Base-by-base conservation (phyloP, 2,329 filamentous ascomycete genomes). In the Beauveria asiatica region DNA sequence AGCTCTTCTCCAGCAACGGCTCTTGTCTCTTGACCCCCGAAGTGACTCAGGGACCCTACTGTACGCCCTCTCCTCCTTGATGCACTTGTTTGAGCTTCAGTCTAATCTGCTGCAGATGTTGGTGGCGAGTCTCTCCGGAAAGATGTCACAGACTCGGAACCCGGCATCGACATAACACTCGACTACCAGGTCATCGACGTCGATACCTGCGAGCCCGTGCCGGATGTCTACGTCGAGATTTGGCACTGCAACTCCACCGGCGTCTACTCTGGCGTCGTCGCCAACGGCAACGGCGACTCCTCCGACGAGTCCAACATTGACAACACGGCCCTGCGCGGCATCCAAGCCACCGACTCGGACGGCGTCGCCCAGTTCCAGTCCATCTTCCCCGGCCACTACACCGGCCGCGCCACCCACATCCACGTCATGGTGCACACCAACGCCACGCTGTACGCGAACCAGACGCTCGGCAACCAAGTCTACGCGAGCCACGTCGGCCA, bases 401-500 rank as follows among this genome's bases (percentile, higher is more conserved):
- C 67, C 9, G 70, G 73, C 5, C 76, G 80, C 2, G 72, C 78
- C 5, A 77, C 72, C 2, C 80, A 83, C 64, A 78, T 79, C 16
- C 80, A 82, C 62, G 57, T 74, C 39, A 64, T 74, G 52, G 69
- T 77, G 75, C 69, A 75, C 63, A 65, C 70, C 52, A 73, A 73
- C 55, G 71, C 71, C 3, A 71, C 70, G 9, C 61, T 69, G 3
- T 64, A 69, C 17, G 51, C 65, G 37, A 75, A 75, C 64, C 63
- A 68, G 39, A 75, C 74, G 1, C 68, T 75, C 5, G 68, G 69
- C 21, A 69, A 67, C 33, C 67, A 71, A 0, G 70, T 69, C 48
- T 72, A 71, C 39, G 77, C 82, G 57, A 79, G 81, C 9, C 83
- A 87, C 69, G 78, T 87, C 33, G 84, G 84, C n/a, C 84, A 88